Conservation (phyloP, 2,329 filamentous ascomycete genomes). For the Trichoderma pleuroti region DNA sequence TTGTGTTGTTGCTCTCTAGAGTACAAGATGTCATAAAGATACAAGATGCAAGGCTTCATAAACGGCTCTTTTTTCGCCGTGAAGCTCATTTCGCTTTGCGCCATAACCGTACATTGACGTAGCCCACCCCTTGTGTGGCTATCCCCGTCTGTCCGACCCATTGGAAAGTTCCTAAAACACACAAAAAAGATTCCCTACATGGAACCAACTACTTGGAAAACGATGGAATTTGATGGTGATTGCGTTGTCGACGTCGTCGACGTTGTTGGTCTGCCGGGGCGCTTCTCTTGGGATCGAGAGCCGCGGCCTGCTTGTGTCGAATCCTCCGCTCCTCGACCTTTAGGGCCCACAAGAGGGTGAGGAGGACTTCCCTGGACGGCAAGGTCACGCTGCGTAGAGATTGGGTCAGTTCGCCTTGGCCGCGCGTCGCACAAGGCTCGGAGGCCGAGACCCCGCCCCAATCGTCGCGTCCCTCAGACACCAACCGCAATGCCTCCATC, state of each 20-base stretch:
- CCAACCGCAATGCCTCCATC: slow-evolving; percentile 69
- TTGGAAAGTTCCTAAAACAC: slow-evolving; percentile 17
- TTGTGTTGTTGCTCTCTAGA: neutral
- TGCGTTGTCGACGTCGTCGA: neutral
- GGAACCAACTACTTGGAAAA: slow-evolving; percentile 25
- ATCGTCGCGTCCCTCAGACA: slow-evolving; percentile 54
- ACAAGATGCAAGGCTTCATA: neutral
- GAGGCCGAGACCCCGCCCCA: slow-evolving; percentile 39
- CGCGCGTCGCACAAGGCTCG: slow-evolving; percentile 38
- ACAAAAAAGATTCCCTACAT: slow-evolving; percentile 24
- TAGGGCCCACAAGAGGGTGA: slow-evolving; percentile 48
- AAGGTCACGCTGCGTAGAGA: slow-evolving; percentile 38
- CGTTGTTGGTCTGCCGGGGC: slow-evolving; percentile 22
- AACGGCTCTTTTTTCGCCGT: neutral
- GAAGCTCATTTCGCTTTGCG: neutral
- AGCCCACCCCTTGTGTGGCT: neutral
- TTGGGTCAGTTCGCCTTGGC: slow-evolving; percentile 33
- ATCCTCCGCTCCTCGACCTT: slow-evolving; percentile 41
- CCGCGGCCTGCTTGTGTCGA: slow-evolving; percentile 23
- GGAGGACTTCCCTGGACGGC: slow-evolving; percentile 47
- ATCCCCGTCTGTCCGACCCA: neutral
- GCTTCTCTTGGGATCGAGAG: slow-evolving; percentile 27
- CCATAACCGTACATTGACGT: neutral
- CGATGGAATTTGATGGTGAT: slow-evolving; percentile 25
- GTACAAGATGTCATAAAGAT: neutral